Evolutionary conservation across 345 rosid species (phyloP).

Genomic region (Melaleuca quinquenervia): DNA sequence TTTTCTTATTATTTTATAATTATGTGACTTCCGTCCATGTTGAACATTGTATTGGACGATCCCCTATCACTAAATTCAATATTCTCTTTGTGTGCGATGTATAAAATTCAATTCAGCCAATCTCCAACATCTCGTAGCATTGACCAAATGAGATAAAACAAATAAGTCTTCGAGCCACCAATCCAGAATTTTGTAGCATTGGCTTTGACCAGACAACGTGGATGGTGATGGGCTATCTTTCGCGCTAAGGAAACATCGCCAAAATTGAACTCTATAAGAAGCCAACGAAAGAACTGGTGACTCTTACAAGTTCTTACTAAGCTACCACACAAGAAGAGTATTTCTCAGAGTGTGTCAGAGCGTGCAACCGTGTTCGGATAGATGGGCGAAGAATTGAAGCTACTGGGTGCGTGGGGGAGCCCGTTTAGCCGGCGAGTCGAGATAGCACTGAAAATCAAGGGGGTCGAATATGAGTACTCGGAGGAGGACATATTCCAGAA

Average conservation of each 20-base stretch:
- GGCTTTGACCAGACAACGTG: background rate
- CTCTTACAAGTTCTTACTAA: background rate
- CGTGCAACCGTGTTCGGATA: background rate
- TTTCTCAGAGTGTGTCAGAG: background rate
- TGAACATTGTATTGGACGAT: background rate
- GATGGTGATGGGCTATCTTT: background rate
- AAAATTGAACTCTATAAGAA: background rate
- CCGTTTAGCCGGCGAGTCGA: conserved; percentile 30
- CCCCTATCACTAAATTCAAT: too few species aligned
- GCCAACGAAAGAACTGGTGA: background rate
- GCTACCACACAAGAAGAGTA: background rate
- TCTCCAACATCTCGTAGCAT: too few species aligned
- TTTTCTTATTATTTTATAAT: background rate
- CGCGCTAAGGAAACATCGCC: background rate
- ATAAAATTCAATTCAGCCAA: background rate
- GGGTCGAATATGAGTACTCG: conserved; percentile 26
- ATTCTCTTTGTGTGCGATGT: too few species aligned
- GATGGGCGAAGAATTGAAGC: conserved; percentile 9
- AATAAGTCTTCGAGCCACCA: too few species aligned
- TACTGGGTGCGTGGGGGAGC: conserved; percentile 30
- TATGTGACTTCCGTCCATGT: background rate
- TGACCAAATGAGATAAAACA: too few species aligned
- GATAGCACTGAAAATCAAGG: conserved; percentile 39
- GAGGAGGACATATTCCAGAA: conserved; percentile 30
- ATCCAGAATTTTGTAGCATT: background rate